phyloP scores from a whole-genome alignment of 179 eudicot genomes.

The Beta corolliflora region DNA sequence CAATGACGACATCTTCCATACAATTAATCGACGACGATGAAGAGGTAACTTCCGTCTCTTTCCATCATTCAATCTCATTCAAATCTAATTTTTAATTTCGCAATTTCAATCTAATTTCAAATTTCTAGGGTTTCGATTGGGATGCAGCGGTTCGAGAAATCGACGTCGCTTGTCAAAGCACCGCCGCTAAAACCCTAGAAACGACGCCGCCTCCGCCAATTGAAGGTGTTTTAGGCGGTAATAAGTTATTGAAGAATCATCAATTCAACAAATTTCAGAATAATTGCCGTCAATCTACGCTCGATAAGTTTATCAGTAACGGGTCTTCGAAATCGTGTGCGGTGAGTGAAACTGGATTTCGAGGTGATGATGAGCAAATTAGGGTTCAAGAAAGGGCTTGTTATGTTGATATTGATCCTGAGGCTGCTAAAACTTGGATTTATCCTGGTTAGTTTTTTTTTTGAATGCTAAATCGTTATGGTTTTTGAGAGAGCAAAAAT shows the following conservation, averaged over 20 bases:
- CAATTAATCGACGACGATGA: conserved; percentile 56
- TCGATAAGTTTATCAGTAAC: conserved; percentile 35
- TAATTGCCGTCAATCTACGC: conserved; percentile 38
- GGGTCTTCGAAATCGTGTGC: conserved; percentile 20
- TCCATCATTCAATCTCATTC: too few species aligned
- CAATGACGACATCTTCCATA: conserved; percentile 19
- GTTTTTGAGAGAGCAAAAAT: background rate
- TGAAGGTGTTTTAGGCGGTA: background rate
- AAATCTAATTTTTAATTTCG: too few species aligned
- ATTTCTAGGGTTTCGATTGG: conserved; percentile 77
- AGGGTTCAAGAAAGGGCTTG: conserved; percentile 33
- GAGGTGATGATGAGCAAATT: conserved; percentile 22
- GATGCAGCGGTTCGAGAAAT: conserved; percentile 80
- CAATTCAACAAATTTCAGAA: conserved; percentile 21
- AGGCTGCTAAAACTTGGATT: conserved; percentile 87
- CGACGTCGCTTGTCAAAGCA: conserved; percentile 59
- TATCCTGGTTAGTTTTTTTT: conserved; percentile 63
- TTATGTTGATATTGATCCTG: conserved; percentile 59
- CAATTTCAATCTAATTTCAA: background rate
- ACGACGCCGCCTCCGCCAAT: conserved; percentile 20
- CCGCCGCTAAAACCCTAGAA: conserved; percentile 16
- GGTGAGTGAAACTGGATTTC: conserved; percentile 5
- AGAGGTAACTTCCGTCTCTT: conserved; percentile 39
- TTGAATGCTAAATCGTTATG: background rate
- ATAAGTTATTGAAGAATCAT: background rate